phyloP scores from a whole-genome alignment of 2,329 filamentous ascomycete species.

The Scolecobasidium constrictum region DNA sequence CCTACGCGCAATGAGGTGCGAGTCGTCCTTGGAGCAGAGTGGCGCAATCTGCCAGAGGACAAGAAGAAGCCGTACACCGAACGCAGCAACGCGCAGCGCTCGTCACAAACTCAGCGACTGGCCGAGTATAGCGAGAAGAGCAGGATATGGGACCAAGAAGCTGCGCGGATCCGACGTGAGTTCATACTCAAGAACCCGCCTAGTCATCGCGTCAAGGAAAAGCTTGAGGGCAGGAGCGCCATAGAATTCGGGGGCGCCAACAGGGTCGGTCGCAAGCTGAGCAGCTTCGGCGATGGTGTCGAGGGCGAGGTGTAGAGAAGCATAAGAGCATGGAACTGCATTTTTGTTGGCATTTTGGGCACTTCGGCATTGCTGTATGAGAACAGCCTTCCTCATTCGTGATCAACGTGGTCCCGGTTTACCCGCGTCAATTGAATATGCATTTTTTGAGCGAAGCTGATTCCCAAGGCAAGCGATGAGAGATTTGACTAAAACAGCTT shows the following conservation, averaged over 20 bases:
- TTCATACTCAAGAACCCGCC: slow-evolving; percentile 27
- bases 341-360: too few species aligned
- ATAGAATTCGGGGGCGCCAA: slow-evolving; percentile 24
- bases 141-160: slow-evolving; percentile 61
- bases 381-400: too few species aligned
- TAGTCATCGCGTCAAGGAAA: slow-evolving; percentile 11
- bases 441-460: too few species aligned
- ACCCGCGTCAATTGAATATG: too few species aligned
- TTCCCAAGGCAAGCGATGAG: too few species aligned
- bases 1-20: slow-evolving; percentile 63
- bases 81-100: slow-evolving; percentile 46
- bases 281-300: background rate
- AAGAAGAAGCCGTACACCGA: slow-evolving; percentile 69
- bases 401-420: too few species aligned
- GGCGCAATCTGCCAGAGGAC: slow-evolving; percentile 65
- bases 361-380: too few species aligned
- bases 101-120: slow-evolving; percentile 47
- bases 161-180: slow-evolving; percentile 35
- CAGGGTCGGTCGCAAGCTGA: slow-evolving; percentile 15
- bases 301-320: background rate
- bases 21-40: slow-evolving; percentile 77
- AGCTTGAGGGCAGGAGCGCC: slow-evolving; percentile 23
- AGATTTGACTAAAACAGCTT: too few species aligned
- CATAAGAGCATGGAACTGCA: too few species aligned
- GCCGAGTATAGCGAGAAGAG: slow-evolving; percentile 50